Evolutionary conservation across 805 yeast species (phyloP).

Genomic region (Saccharomyces paradoxus): DNA sequence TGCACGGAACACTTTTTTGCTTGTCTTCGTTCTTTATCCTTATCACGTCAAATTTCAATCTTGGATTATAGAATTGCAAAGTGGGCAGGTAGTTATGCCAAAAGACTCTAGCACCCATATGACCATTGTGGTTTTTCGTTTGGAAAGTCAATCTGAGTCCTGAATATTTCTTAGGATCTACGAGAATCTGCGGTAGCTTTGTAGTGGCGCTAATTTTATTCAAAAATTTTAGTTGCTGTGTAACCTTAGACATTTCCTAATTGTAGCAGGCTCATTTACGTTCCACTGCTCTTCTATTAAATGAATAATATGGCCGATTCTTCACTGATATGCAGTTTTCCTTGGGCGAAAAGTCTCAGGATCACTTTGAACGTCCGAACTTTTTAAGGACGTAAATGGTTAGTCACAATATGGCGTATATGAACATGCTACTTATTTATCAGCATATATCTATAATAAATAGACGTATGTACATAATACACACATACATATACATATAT

Average conservation of each 20-base stretch:
- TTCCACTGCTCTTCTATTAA: too few relatives aligned
- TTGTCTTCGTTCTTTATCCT: slow-evolving; percentile 38
- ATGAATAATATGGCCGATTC: not conserved
- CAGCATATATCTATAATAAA: not conserved
- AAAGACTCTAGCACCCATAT: slow-evolving; percentile 63
- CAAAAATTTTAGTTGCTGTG: slow-evolving; percentile 21
- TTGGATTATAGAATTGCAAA: slow-evolving; percentile 76
- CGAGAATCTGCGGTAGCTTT: slow-evolving; percentile 22
- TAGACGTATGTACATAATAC: too few relatives aligned
- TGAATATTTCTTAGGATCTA: slow-evolving; percentile 19
- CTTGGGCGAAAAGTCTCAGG: not conserved
- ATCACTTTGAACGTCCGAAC: not conserved
- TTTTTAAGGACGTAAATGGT: not conserved
- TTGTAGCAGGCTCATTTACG: not conserved
- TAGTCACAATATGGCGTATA: not conserved
- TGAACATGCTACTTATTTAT: not conserved
- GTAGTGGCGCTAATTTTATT: slow-evolving; percentile 25
- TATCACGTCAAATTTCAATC: slow-evolving; percentile 49
- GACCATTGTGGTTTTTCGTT: slow-evolving; percentile 40
- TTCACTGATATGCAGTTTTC: not conserved
- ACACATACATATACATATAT: not conserved
- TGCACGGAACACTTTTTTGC: slow-evolving; percentile 25
- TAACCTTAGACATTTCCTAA: slow-evolving; percentile 18
- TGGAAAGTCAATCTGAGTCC: slow-evolving; percentile 48
- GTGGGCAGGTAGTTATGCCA: slow-evolving; percentile 72